Base-by-base conservation (phyloP, 768 basidiomycete species). In the Strobilomyces echinocephalus region DNA sequence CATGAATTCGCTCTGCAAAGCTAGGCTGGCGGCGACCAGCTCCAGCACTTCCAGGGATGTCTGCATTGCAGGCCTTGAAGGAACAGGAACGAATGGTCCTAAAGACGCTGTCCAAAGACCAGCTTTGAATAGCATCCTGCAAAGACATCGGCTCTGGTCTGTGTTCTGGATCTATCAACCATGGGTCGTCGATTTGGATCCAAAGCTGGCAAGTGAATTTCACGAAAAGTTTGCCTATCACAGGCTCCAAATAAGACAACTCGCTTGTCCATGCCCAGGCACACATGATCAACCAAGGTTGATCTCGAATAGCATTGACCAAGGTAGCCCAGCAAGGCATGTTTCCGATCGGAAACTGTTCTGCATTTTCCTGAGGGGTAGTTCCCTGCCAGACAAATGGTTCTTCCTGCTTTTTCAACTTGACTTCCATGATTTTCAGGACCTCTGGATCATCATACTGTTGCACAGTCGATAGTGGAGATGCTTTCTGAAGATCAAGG, bases 401-500 rank as follows among this genome's bases (percentile, higher is more conserved):
- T 2, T 7, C 3, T 5, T 40, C 8, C 26, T 30, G 10, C n/a
- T 40, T 49, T 8, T 39, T 28, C 14, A 49, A 2, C 9, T 49
- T 49, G 14, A 14, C 5, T 1, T 40, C 10, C 48, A 49, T 49
- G 1, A 49, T 6, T 14, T 30, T 31, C 3, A 50, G 34, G 3
- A 58, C 14, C 24, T 55, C 43, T 2, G 26, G 2, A n/a, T 55
- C 41, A 18, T 60, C 54, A 0, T 46, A 4, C 30, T 53, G 20
- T 34, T 60, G 51, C 1, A 55, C 7, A 1, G n/a, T 10, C 0
- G 38, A 10, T 10, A 59, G 52, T 0, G 42, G 5, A 12, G 49
- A n/a, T 1, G 8, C 11, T 5, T 26, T 33, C 28, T 35, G 1
- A 1, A 55, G 11, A 4, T 60, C 15, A 5, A 60, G 14, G 10